phyloP scores from a whole-genome alignment of 164 flowering plant genomes.

The Protea cynaroides region DNA sequence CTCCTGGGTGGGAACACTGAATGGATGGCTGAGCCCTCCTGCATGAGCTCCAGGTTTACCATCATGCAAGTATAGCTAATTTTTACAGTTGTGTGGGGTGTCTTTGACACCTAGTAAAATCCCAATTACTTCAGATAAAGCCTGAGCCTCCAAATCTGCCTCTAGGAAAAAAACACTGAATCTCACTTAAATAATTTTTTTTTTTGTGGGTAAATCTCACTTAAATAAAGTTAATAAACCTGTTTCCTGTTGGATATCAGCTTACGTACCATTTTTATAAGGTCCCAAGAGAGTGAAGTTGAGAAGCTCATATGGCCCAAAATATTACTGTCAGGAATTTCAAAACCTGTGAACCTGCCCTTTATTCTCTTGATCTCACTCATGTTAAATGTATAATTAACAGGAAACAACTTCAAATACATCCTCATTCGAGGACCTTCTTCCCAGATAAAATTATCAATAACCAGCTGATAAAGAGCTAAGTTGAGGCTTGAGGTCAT shows the following conservation, averaged over 20 bases:
- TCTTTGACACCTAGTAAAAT: not conserved
- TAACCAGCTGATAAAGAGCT: constrained; percentile 42
- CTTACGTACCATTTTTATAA: constrained; percentile 51
- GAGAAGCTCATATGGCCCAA: constrained; percentile 86
- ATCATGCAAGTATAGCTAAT: not conserved
- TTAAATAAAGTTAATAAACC: too few species aligned
- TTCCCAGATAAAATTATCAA: constrained; percentile 49
- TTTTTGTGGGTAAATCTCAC: too few species aligned
- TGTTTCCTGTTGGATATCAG: too few species aligned
- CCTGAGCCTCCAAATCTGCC: not conserved
- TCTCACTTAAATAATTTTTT: too few species aligned
- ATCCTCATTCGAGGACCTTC: constrained; percentile 70
- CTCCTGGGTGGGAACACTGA: not conserved
- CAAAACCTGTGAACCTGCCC: constrained; percentile 61
- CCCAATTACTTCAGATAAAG: not conserved
- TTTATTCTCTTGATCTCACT: constrained; percentile 60
- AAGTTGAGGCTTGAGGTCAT: constrained; percentile 47
- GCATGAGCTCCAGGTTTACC: not conserved
- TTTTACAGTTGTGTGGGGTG: not conserved
- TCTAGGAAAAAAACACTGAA: too few species aligned
- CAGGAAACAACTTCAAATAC: constrained; percentile 65
- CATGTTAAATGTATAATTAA: constrained; percentile 32
- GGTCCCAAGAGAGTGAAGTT: constrained; percentile 46
- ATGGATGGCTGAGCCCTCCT: not conserved
- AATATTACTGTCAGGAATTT: constrained; percentile 42